Base-by-base conservation (phyloP, 176 grass and related monocot genomes). In the Musa itinerans region DNA sequence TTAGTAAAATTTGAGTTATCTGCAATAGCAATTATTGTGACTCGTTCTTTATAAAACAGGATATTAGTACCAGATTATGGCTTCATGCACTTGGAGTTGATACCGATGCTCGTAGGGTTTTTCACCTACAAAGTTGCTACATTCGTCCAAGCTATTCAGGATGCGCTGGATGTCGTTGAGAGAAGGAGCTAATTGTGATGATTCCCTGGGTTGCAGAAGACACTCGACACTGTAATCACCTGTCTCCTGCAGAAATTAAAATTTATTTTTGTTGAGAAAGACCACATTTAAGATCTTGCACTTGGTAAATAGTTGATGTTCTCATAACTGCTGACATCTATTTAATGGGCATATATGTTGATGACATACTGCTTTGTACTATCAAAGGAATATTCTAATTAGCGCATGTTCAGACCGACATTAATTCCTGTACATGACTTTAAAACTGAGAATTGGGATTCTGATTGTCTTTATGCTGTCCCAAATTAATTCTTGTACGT, bases 91-190 rank as follows among this genome's bases (percentile, higher is more conserved):
- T 82, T 99, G 77, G 59, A 99, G 81, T 79, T 99, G 86, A 99
- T 99, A 94, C 88, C 90, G 17, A 91, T 94, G 86, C 88, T 99
- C 65, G 82, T 99, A 66, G 95, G 95, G 13, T 89, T 99, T 70
- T 99, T 99, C 71, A 94, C 95, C 27, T 94, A 99, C 74, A 94
- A 99, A 84, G 69, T 92, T 78, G 82, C 95, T 52, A 94, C 85
- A 21, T 99, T 94, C 62, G 70, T 71, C 74, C 90, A 92, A 84
- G 86, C 95, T 76, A 87, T 99, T 57, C 73, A 92, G 66, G 95
- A 87, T 2, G 85, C 78, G 59, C 20, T 98, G 29, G 78, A 82
- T 59, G 53, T 62, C 70, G 78, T 54, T 63, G 84, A 75, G 11
- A 29, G 24, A 24, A 24, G 23, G 21, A 57, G 72, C 52, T 74